A percentile compares a stretch with the other conserved stretches of the same genome.
Conservation (phyloP, 2,329 filamentous ascomycete genomes). For the Cylindrodendrum hubeiense region DNA sequence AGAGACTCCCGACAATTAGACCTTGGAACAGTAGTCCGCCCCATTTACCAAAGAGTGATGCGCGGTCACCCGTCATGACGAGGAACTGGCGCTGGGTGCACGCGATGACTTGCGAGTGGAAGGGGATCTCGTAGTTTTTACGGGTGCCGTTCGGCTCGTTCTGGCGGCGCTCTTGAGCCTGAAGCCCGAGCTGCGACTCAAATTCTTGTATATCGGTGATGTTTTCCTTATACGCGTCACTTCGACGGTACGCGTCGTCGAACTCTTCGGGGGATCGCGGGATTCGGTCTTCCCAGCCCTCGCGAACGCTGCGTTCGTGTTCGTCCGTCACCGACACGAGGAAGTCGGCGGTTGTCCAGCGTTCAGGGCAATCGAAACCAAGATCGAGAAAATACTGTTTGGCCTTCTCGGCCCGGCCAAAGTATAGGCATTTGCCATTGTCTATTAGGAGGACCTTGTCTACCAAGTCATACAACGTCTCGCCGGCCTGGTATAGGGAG, state of each 20-base stretch:
- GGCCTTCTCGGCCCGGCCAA: constrained; percentile 72
- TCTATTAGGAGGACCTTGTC: constrained; percentile 85
- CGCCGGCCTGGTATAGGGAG: constrained; percentile 78
- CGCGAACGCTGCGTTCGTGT: constrained; percentile 75
- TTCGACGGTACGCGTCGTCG: constrained; percentile 73
- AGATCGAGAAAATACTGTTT: constrained; percentile 78
- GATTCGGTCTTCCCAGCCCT: constrained; percentile 73
- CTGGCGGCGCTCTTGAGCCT: constrained; percentile 57
- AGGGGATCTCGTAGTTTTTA: constrained; percentile 82
- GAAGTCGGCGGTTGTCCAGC: constrained; percentile 81
- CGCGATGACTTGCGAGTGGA: constrained; percentile 77
- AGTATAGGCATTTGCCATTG: constrained; percentile 78
- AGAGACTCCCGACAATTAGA: constrained; percentile 83
- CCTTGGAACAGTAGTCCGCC: constrained; percentile 82
- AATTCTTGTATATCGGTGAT: constrained; percentile 73
- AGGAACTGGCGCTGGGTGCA: constrained; percentile 83
- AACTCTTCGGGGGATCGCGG: constrained; percentile 79
- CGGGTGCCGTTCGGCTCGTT: constrained; percentile 76
- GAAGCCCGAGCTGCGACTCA: constrained; percentile 69
- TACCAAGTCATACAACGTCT: constrained; percentile 75
- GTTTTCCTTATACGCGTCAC: constrained; percentile 70
- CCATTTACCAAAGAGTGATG: constrained; percentile 82
- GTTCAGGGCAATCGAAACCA: constrained; percentile 78
- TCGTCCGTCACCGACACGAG: constrained; percentile 83
- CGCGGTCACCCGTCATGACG: constrained; percentile 81